These are phyloP conservation scores for Scorias spongiosa DNA, from an alignment of 2,329 filamentous ascomycete species.

Conservation along the genomic window DNA sequence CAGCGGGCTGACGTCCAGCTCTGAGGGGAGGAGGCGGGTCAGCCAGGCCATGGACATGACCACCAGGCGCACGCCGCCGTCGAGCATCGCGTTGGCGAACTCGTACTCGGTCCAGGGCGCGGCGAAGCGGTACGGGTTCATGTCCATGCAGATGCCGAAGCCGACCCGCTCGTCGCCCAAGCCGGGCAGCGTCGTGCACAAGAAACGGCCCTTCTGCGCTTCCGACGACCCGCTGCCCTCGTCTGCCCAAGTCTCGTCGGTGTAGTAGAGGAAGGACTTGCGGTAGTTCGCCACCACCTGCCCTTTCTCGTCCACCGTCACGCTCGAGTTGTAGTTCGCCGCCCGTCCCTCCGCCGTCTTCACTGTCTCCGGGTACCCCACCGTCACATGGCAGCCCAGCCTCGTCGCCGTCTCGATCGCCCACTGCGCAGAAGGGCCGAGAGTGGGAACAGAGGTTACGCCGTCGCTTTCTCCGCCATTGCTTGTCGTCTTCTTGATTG, in stretches of 20 bases:
- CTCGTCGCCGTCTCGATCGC: constrained; percentile 50
- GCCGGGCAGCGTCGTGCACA: constrained; percentile 18
- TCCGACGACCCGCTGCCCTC: constrained; percentile 9
- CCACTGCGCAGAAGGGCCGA: constrained; percentile 58
- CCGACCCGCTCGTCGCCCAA: constrained; percentile 21
- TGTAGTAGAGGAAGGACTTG: constrained; percentile 52
- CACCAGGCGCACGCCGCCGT: constrained; percentile 43
- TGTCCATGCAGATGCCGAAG: constrained; percentile 40
- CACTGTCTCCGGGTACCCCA: constrained; percentile 55
- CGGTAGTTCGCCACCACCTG: constrained; percentile 44
- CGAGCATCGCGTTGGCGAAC: constrained; percentile 41
- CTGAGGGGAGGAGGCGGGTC: constrained; percentile 38
- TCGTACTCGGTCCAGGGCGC: constrained; percentile 45
- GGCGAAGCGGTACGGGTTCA: constrained; percentile 48
- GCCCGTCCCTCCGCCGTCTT: constrained; percentile 6
- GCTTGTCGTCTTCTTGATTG: background rate
- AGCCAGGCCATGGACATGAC: constrained; percentile 69
- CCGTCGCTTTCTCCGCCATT: no score
- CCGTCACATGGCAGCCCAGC: constrained; percentile 51
- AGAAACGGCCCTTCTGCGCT: constrained; percentile 20
- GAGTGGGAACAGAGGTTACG: constrained; percentile 4
- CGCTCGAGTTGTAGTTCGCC: constrained; percentile 41
- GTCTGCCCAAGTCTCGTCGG: constrained; percentile 48
- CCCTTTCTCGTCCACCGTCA: constrained; percentile 41
- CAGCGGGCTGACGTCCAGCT: constrained; percentile 30